Percentiles rank a stretch among this genome's conserved stretches.
Conservation (phyloP, 2,329 filamentous ascomycete genomes). For the Tolypocladium endophyticum region DNA sequence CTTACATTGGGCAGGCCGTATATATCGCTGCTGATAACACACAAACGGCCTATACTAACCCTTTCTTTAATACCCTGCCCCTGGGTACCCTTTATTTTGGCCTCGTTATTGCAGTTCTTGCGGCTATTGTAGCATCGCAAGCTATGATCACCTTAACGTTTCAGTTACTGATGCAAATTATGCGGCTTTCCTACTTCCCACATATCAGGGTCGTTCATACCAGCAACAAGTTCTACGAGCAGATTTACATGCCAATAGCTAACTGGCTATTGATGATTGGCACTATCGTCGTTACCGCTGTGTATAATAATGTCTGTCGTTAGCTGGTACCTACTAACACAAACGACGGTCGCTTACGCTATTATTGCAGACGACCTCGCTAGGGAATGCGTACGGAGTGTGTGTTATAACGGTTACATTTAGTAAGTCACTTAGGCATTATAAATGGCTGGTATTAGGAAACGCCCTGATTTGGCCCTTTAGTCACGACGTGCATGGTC, state of each 20-base stretch:
- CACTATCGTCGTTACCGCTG: conserved; percentile 61
- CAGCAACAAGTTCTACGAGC: conserved; percentile 58
- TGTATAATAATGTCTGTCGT: conserved; percentile 50
- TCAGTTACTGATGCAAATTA: conserved; percentile 58
- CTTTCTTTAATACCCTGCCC: conserved; percentile 63
- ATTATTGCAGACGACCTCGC: not conserved
- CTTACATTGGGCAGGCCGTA: not conserved
- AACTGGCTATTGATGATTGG: conserved; percentile 73
- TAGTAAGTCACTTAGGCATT: not conserved
- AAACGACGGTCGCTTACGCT: no score
- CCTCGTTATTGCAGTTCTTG: conserved; percentile 57
- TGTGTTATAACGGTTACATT: not conserved
- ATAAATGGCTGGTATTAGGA: no score
- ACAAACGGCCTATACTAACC: conserved; percentile 35
- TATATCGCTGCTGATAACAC: not conserved
- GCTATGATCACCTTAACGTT: conserved; percentile 71
- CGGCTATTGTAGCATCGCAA: conserved; percentile 66
- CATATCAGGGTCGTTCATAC: conserved; percentile 67
- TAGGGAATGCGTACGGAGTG: not conserved
- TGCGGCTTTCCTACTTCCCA: conserved; percentile 62
- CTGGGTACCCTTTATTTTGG: conserved; percentile 58
- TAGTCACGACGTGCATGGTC: not conserved
- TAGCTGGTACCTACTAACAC: not conserved
- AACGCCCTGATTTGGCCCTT: no score
- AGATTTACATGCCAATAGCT: conserved; percentile 64